Evolutionary conservation across 495 filamentous ascomycete genomes (phyloP), one percentile per base, ranked within the genome.

Genomic region (Xylaria cubensis): DNA sequence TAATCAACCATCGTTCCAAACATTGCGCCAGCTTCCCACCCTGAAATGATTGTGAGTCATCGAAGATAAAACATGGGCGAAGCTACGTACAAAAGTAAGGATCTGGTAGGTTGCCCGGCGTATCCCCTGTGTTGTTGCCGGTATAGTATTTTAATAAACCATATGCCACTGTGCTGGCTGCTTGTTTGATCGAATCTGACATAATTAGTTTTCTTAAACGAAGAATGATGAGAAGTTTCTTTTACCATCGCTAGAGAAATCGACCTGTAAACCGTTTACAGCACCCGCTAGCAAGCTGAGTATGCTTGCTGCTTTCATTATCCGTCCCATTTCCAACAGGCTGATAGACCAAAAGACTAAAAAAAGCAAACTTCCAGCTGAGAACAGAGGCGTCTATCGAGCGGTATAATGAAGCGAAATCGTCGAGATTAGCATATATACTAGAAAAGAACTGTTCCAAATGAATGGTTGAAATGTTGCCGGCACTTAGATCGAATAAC

Each of bases 21-120:
- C 87, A 92, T 91, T 19, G 90, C 89, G 29, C 92, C 93, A 1
- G 88, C 89, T 79, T 94, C 90, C 92, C 92, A 94, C 92, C 91
- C 80, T 83, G 66, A 32, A 39, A 55, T 48, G 15, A 21, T 70
- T 73, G 72, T 77, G 32, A 75, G 74, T 42, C 21, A 42, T 39
- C 9, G 36, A 15, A 44, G 29, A 34, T 39, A 10, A 10, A 44
- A 59, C 64, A 36, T 12, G 13, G 26, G 61, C 6, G n/a, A 36
- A 21, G 13, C 41, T 34, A 70, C 81, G 42, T 76, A 83, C 84
- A 94, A 80, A 91, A 95, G 79, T 94, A 95, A 0, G 92, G 91
- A 73, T 87, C 84, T 3, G 92, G 92, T 3, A 94, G 79, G 78
- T 93, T 93, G 10, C 92, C 92, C 6, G 92, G 91, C 3, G 85